Evolutionary conservation across 148 eudicot genomes (phyloP), one percentile per base, ranked within the genome.

Genomic region (Fagopyrum esculentum): DNA sequence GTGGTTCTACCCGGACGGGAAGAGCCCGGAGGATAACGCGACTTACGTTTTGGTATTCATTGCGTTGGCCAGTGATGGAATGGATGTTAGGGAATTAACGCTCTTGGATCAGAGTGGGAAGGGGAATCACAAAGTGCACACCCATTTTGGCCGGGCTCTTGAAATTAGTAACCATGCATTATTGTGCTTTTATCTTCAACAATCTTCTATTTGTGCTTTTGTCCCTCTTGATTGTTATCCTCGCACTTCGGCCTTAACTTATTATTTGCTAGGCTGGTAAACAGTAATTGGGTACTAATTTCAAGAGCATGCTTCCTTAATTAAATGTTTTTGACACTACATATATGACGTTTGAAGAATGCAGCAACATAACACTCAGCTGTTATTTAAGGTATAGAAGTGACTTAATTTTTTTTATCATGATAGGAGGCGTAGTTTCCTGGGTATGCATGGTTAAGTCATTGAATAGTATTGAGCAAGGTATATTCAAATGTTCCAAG

Each of bases 1-100:
- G 35, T 87, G 90, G 90, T 87, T 83, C 72, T 87, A 85, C 50
- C 90, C 90, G 12, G 90, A 87, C 73, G 90, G 90, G 0, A 87
- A 87, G 74, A 79, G 85, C 68, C 43, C 73, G 6, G 90, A 87
- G 76, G 90, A 87, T 68, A 82, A 83, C 73, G 77, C 80, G 7
- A 50, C 76, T 22, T 81, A 85, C 29, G 88, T 85, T 8, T 87
- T 88, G 52, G 73, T 87, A 69, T 87, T 87, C 60, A 85, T 87
- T 26, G 87, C 90, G 2, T 73, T 87, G 73, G 90, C 86, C 9
- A 85, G 86, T 16, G 90, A 87, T 45, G 90, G 84, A 26, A 78
- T 78, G 0, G 86, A 85, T 72, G 90, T 87, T 30, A 81, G 90
- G 80, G 90, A 85, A 56, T 64, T 87, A 76, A 79, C 82, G 76